Base-by-base conservation (phyloP, 306 rosid genomes). In the Inga laurina region DNA sequence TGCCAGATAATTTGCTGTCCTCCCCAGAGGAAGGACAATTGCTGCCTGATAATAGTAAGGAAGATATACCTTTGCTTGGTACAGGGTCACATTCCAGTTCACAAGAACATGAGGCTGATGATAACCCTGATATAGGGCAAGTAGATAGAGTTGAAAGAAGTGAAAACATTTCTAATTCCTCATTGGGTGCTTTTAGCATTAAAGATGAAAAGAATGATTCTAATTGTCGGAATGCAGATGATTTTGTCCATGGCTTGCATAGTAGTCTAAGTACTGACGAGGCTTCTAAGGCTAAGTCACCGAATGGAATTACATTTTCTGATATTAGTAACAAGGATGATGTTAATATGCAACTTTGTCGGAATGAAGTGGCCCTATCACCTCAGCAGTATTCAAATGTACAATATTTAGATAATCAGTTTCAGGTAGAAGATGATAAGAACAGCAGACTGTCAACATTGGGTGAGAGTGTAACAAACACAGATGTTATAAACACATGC, bases 241-340 rank as follows among this genome's bases (percentile, higher is more conserved):
- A 78, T 79, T 87, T 83, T 41, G 84, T 48, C 73, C 75, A 75
- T 81, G 79, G 85, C 35, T 81, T 86, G 81, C 76, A 39, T 82
- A 69, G 79, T 16, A 21, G 79, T 57, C 61, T 84, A 77, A 74
- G 81, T 72, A 72, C 54, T 79, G 82, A 69, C 80, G 72, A 32
- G 74, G 88, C 70, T 75, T 35, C 71, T 75, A 75, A 84, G 64
- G 45, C 71, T 75, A 75, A 85, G 64, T 86, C 86, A 24, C 65
- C 64, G 52, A 61, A 75, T 78, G 86, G 37, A 84, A 79, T 82
- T 76, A 57, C 85, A 69, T 41, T 70, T 75, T 72, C 89, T 52
- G 90, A 82, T 52, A 83, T 84, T 85, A 86, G 24, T 73, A n/a
- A 79, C 45, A 52, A 69, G 79, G 90, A 75, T 78, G 83, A 78